A percentile compares a stretch with the other conserved stretches of the same genome.
Evolutionary conservation across 331 rosid species (phyloP).

Genomic region (Malus hybrid): DNA sequence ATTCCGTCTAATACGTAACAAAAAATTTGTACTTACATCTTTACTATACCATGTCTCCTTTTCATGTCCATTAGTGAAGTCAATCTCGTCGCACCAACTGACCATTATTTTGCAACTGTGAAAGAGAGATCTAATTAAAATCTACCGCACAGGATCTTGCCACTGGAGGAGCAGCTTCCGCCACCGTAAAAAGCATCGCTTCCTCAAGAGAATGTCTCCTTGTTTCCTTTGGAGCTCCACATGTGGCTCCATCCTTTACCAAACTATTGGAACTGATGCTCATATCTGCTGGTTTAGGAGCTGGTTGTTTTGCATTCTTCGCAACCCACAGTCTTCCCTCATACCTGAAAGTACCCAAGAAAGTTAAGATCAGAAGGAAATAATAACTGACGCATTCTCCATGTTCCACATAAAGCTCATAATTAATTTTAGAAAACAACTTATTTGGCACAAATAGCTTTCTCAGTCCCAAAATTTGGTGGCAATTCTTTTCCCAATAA

Average conservation of each 20-base stretch:
- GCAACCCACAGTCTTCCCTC: slow-evolving; percentile 74
- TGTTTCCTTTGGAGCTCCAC: too few species aligned
- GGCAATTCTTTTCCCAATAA: slow-evolving; percentile 77
- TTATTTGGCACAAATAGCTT: slow-evolving; percentile 68
- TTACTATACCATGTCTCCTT: too few species aligned
- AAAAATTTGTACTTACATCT: too few species aligned
- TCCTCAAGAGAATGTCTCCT: too few species aligned
- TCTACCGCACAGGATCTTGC: too few species aligned
- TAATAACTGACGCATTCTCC: slow-evolving; percentile 12
- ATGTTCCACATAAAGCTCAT: slow-evolving; percentile 3
- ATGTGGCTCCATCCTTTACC: background rate
- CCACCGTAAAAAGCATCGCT: too few species aligned
- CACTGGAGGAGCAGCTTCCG: too few species aligned
- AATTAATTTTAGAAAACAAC: slow-evolving; percentile 15
- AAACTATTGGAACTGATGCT: slow-evolving; percentile 15
- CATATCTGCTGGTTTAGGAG: background rate
- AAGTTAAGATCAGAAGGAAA: slow-evolving; percentile 14
- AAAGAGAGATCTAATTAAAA: too few species aligned
- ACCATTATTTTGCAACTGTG: too few species aligned
- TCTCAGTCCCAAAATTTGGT: slow-evolving; percentile 35
- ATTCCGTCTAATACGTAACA: too few species aligned
- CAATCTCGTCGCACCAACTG: too few species aligned
- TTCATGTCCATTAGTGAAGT: too few species aligned
- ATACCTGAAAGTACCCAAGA: slow-evolving; percentile 49
- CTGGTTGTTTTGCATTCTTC: slow-evolving; percentile 23